phyloP scores from a whole-genome alignment of 2,329 filamentous ascomycete species.

The Allantophomopsis lycopodina region DNA sequence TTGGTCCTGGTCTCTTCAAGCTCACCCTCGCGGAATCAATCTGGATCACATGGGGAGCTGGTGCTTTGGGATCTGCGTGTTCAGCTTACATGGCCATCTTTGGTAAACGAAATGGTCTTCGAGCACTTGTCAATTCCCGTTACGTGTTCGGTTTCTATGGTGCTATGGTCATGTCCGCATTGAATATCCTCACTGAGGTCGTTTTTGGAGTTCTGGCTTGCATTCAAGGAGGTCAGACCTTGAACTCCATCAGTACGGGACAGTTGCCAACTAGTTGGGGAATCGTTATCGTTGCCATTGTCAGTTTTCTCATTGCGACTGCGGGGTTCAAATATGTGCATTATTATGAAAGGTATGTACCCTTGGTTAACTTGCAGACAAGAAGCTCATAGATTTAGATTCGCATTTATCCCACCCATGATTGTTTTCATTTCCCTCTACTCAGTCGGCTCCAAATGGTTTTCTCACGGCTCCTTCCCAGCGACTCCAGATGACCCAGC shows the following conservation, averaged over 20 bases:
- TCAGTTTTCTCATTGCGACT: slow-evolving; percentile 46
- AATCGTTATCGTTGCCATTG: slow-evolving; percentile 44
- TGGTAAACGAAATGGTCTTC: slow-evolving; percentile 48
- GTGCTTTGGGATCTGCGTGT: slow-evolving; percentile 34
- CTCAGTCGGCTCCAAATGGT: background rate
- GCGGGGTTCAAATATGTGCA: slow-evolving; percentile 44
- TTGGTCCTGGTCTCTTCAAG: slow-evolving; percentile 38
- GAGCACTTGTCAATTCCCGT: slow-evolving; percentile 51
- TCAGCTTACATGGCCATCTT: slow-evolving; percentile 43
- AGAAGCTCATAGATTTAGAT: background rate
- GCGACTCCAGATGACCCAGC: background rate
- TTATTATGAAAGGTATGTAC: slow-evolving; percentile 31
- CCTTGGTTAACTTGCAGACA: no score
- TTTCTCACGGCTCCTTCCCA: background rate
- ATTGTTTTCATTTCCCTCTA: slow-evolving; percentile 1
- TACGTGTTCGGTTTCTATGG: slow-evolving; percentile 48
- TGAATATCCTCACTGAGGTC: slow-evolving; percentile 48
- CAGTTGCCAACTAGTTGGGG: slow-evolving; percentile 37
- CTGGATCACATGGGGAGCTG: slow-evolving; percentile 51
- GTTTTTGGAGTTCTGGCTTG: slow-evolving; percentile 50
- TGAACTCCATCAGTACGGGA: slow-evolving; percentile 36
- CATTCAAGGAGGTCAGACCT: slow-evolving; percentile 45
- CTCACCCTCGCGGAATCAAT: slow-evolving; percentile 35
- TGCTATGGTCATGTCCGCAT: slow-evolving; percentile 42
- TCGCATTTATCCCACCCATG: slow-evolving; percentile 1